phyloP scores from a whole-genome alignment of 208 protist species.

The Leishmania braziliensis region DNA sequence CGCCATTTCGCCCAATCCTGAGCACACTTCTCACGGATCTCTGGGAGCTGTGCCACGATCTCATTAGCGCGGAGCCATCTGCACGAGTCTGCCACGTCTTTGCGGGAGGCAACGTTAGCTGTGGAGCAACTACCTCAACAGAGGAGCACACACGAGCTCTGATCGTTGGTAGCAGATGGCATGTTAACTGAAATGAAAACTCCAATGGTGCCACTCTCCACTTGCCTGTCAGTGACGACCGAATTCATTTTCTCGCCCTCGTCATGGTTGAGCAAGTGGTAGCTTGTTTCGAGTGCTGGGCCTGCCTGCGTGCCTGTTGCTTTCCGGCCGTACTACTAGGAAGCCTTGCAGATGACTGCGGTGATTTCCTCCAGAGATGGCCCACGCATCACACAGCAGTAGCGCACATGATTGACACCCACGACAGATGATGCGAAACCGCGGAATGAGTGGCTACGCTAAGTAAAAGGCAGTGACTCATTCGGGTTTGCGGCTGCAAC shows the following conservation, averaged over 20 bases:
- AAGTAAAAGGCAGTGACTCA: neutral
- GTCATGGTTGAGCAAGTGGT: neutral
- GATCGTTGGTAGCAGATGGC: neutral
- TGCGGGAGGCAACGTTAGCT: neutral
- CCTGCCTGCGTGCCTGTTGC: neutral
- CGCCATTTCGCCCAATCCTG: neutral
- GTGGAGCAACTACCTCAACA: slow-evolving; percentile 17
- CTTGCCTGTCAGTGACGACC: neutral
- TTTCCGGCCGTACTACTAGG: slow-evolving; percentile 18
- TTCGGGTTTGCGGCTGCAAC: neutral
- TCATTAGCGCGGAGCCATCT: neutral
- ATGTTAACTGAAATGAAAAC: neutral
- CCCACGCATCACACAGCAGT: slow-evolving; percentile 6
- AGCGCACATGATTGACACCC: neutral
- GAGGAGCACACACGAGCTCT: slow-evolving; percentile 7
- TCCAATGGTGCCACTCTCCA: neutral
- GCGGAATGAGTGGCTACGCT: too few relatives aligned
- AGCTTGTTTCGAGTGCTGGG: neutral
- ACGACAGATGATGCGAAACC: neutral
- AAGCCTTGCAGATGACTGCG: slow-evolving; percentile 4
- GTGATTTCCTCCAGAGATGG: slow-evolving; percentile 9
- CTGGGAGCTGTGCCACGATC: neutral
- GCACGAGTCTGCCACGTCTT: neutral
- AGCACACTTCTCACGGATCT: neutral
- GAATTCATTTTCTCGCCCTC: neutral